Conservation (phyloP, 495 filamentous ascomycete genomes). For the Neurospora intermedia region DNA sequence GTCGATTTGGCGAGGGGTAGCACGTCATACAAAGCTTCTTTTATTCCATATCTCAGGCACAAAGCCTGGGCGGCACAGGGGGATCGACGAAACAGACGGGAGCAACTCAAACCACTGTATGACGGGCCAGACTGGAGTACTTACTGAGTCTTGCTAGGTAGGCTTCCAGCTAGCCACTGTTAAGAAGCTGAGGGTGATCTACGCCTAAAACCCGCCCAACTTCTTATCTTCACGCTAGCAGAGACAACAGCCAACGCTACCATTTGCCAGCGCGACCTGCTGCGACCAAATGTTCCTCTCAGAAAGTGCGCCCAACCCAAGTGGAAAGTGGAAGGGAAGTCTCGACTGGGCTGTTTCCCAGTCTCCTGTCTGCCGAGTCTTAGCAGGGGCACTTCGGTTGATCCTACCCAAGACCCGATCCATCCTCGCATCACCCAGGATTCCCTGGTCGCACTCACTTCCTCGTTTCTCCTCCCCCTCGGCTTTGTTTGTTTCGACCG, state of each 20-base stretch:
- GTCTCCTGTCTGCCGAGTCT: neutral
- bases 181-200: neutral
- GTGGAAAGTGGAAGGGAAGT: no score
- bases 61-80: neutral
- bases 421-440: neutral
- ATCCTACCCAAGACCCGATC: neutral
- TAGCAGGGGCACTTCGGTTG: neutral
- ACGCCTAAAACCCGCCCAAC: neutral
- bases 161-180: neutral
- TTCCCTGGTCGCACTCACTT: neutral
- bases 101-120: neutral
- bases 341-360: no score
- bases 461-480: neutral
- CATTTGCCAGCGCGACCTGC: neutral
- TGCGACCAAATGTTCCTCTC: neutral
- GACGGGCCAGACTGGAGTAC: neutral
- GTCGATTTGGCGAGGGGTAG: neutral
- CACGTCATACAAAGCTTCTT: neutral
- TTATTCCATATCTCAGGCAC: neutral
- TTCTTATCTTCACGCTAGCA: neutral
- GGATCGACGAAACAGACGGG: no score
- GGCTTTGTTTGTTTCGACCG: neutral
- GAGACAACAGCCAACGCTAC: neutral
- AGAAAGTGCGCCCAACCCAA: neutral
- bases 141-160: neutral